Evolutionary conservation across 768 basidiomycete species (phyloP).

Genomic region (Udeniomyces megalosporus): DNA sequence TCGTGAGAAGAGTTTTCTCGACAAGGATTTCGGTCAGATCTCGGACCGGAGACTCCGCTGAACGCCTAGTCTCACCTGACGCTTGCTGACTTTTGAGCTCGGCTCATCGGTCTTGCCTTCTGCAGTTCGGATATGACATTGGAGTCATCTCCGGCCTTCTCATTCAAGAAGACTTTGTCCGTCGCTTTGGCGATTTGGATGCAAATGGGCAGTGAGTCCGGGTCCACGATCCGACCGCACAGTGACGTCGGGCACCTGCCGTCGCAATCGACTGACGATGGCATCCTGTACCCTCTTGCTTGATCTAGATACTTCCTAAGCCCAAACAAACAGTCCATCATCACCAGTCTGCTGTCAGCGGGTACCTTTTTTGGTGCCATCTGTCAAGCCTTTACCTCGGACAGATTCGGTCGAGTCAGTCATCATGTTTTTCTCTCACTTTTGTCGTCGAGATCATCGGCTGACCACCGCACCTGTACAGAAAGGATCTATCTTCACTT

Average conservation of each 20-base stretch:
- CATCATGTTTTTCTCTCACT: too few species aligned
- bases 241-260: too few species aligned
- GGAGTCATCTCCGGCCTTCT: constrained; percentile 41
- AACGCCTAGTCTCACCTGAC: too few species aligned
- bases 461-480: neutral
- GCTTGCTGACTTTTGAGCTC: too few species aligned
- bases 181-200: constrained; percentile 45
- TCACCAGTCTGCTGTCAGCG: constrained; percentile 43
- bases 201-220: constrained; percentile 37
- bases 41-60: too few species aligned
- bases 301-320: constrained; percentile 41
- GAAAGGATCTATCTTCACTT: constrained; percentile 55
- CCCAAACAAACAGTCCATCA: constrained; percentile 53
- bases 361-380: constrained; percentile 34
- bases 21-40: too few species aligned
- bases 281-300: too few species aligned
- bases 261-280: too few species aligned
- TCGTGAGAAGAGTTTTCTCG: too few species aligned
- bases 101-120: neutral
- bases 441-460: neutral
- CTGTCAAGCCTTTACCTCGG: constrained; percentile 56
- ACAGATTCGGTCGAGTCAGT: constrained; percentile 43
- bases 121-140: neutral
- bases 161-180: constrained; percentile 61
- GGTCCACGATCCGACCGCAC: too few species aligned